Base-by-base conservation (phyloP, 2,329 filamentous ascomycete species). In the Cadophora gregata region DNA sequence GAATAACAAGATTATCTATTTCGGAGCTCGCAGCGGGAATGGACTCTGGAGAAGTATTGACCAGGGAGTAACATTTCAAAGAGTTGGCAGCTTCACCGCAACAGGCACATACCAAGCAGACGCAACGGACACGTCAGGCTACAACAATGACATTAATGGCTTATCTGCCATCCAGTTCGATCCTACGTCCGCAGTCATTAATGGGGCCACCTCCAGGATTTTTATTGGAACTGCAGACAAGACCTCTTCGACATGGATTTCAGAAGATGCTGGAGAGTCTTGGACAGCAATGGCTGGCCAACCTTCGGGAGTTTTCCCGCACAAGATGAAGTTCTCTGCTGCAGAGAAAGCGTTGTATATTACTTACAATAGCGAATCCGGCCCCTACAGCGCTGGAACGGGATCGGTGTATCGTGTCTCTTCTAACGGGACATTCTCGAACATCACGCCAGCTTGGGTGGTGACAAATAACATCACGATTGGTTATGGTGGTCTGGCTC, bases 11-110 rank as follows among this genome's bases (percentile, higher is more conserved):
- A 84, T 88, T 66, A 73, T 88, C 27, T 88, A 85, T 73, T 86
- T 87, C 64, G 86, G 86, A 2, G 85, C 86, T 2, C 81, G 86
- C 45, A 87, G 84, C 65, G 86, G 85, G 10, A 83, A 88, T 31
- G 86, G 86, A 1, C 78, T 88, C 2, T 88, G 84, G 83, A 86
- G 84, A 76, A 85, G 83, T 64, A 84, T 81, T 6, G 83, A 88
- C 67, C 82, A 80, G 10, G 86, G 85, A 19, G 80, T 75, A 29
- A 84, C 81, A 10, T 88, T 85, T 74, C 71, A 75, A 27, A 85
- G 86, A 67, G 85, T 88, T 2, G 76, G 79, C 0, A 80, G 80
- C 0, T 87, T 86, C 73, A 84, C 60, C 7, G 48, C 60, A 7
- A 59, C 59, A 8, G 72, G 71, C 42, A 72, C 69, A 1, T 74